phyloP scores from a whole-genome alignment of 2,329 filamentous ascomycete genomes.

The Biscogniauxia mediterranea region DNA sequence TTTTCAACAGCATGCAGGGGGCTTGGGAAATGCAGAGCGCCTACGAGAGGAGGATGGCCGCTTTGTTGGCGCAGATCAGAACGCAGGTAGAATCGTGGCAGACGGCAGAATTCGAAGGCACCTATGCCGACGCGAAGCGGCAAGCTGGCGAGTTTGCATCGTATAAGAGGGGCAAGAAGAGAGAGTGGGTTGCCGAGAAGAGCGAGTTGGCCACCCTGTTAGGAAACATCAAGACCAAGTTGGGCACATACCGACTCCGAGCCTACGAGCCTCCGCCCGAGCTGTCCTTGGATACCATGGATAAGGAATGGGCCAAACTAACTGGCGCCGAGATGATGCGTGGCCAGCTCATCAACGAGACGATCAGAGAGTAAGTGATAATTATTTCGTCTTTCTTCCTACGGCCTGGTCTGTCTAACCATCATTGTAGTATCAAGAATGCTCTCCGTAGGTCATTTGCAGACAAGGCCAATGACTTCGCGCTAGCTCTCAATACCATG shows the following conservation, averaged over 20 bases:
- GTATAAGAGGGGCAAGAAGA: conserved; percentile 91
- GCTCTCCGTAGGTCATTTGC: conserved; percentile 88
- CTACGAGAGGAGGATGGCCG: conserved; percentile 88
- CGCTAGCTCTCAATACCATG: conserved; percentile 89
- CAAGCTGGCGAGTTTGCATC: conserved; percentile 77
- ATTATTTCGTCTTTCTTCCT: background rate
- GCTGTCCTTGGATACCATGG: conserved; percentile 76
- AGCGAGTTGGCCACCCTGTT: conserved; percentile 89
- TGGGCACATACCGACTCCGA: conserved; percentile 88
- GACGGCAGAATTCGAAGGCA: conserved; percentile 80
- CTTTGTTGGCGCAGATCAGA: conserved; percentile 71
- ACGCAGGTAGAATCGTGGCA: conserved; percentile 76
- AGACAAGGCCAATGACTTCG: conserved; percentile 98
- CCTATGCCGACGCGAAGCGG: conserved; percentile 86
- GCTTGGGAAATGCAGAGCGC: conserved; percentile 99
- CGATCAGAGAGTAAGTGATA: conserved; percentile 76
- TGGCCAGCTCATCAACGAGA: conserved; percentile 95
- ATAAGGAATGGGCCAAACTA: conserved; percentile 76
- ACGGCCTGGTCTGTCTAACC: conserved; percentile 3
- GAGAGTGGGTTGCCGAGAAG: conserved; percentile 96
- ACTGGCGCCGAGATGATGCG: conserved; percentile 82
- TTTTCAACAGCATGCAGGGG: conserved; percentile 97
- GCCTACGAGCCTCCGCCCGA: conserved; percentile 89
- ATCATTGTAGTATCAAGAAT: conserved; percentile 77
- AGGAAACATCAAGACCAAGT: conserved; percentile 98